Percentiles rank a stretch among this genome's conserved stretches.
These are phyloP conservation scores for Aspergillus wentii DNA, from an alignment of 495 filamentous ascomycete genomes.

Conservation along the genomic window DNA sequence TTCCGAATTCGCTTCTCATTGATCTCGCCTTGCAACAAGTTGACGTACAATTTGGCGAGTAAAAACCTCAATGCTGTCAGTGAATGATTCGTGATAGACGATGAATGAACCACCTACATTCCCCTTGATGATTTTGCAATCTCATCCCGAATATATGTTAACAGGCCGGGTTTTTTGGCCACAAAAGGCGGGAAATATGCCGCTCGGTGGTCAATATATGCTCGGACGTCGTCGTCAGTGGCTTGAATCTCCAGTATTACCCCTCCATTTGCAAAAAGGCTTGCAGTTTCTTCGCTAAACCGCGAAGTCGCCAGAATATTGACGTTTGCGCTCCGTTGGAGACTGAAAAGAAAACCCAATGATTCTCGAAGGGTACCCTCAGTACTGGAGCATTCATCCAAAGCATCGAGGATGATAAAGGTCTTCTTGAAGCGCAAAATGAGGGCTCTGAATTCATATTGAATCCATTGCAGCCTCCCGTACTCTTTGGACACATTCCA, in stretches of 20 bases:
- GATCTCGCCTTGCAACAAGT: not conserved
- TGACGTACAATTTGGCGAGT: slow-evolving; percentile 4
- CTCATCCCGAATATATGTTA: slow-evolving; percentile 20
- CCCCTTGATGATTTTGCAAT: slow-evolving; percentile 30
- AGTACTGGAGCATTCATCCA: slow-evolving; percentile 21
- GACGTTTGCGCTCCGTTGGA: slow-evolving; percentile 3
- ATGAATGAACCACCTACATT: slow-evolving; percentile 30
- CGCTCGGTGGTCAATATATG: slow-evolving; percentile 18
- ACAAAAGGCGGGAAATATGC: slow-evolving; percentile 15
- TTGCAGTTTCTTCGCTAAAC: slow-evolving; percentile 9
- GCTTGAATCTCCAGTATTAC: slow-evolving; percentile 21
- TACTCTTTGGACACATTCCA: not conserved
- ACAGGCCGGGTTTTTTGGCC: slow-evolving; percentile 11
- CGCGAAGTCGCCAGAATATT: slow-evolving; percentile 26
- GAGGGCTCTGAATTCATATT: not conserved
- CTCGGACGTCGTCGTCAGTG: slow-evolving; percentile 19
- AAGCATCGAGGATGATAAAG: slow-evolving; percentile 41
- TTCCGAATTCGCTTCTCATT: slow-evolving; percentile 1
- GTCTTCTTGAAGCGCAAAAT: slow-evolving; percentile 2
- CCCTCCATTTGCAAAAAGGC: slow-evolving; percentile 7
- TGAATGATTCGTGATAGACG: not conserved
- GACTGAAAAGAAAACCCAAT: slow-evolving; percentile 6
- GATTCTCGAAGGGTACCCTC: slow-evolving; percentile 8
- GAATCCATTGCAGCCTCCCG: not conserved
- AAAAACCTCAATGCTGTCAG: slow-evolving; percentile 9